phyloP scores from a whole-genome alignment of 352 stramenopile genomes.

The Pythium apleroticum region DNA sequence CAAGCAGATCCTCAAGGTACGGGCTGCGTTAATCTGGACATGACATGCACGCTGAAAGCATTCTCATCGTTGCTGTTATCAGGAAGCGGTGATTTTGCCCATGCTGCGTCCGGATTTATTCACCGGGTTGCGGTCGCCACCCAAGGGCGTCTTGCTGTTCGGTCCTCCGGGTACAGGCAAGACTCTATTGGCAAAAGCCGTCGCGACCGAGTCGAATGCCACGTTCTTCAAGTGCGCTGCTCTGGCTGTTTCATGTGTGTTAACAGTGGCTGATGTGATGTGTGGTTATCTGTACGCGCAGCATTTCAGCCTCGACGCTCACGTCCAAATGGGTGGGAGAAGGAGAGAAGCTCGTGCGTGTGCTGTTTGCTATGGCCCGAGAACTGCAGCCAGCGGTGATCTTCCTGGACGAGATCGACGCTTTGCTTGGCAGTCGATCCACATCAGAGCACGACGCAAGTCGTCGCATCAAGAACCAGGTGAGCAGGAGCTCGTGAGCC shows the following conservation, averaged over 20 bases:
- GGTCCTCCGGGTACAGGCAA: conserved; percentile 84
- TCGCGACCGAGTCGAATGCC: conserved; percentile 78
- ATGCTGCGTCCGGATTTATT: conserved; percentile 85
- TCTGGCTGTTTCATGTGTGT: not conserved
- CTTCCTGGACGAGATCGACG: conserved; percentile 91
- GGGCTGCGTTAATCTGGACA: not conserved
- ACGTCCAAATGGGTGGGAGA: conserved; percentile 91
- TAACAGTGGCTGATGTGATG: not conserved
- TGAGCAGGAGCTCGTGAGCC: too few relatives aligned
- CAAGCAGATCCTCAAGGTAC: conserved; percentile 89
- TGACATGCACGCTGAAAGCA: not conserved
- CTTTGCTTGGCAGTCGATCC: conserved; percentile 72
- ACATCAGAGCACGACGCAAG: conserved; percentile 85
- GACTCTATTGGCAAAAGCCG: conserved; percentile 80
- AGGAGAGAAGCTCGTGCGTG: conserved; percentile 94
- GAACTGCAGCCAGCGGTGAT: conserved; percentile 85
- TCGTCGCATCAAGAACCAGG: conserved; percentile 89
- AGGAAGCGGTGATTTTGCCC: conserved; percentile 88
- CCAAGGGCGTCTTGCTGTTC: conserved; percentile 77
- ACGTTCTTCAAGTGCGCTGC: conserved; percentile 75
- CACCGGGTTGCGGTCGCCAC: conserved; percentile 65
- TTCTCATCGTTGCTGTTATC: not conserved
- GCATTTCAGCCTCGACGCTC: conserved; percentile 85
- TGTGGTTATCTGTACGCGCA: conserved; percentile 27
- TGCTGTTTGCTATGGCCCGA: conserved; percentile 91